These are phyloP conservation scores for Isabelozyma gotoi DNA, from an alignment of 805 yeast genomes.

Conservation along the genomic window DNA sequence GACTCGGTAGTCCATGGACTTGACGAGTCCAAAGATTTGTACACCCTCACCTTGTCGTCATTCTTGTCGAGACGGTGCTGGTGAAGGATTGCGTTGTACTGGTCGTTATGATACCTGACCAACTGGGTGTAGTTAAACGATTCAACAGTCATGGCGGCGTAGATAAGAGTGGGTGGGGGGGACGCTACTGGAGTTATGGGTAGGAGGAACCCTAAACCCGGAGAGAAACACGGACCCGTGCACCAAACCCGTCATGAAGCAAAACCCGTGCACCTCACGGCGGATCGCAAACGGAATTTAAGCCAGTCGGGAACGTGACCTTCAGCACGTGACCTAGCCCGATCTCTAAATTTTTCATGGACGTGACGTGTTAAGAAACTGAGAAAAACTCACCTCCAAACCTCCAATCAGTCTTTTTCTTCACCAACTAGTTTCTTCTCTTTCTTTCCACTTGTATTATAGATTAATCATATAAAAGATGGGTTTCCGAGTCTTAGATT, in stretches of 20 bases:
- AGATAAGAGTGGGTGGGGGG: not conserved
- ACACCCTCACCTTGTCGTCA: slow-evolving; percentile 16
- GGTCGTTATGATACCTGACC: not conserved
- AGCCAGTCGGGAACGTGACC: not conserved
- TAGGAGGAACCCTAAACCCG: no score
- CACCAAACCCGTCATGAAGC: no score
- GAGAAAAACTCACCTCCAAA: not conserved
- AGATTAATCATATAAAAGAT: not conserved
- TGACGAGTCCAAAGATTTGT: slow-evolving; percentile 22
- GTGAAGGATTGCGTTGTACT: not conserved
- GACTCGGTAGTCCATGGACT: slow-evolving; percentile 19
- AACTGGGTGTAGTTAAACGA: not conserved
- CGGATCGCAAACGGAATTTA: not conserved
- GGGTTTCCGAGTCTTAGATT: slow-evolving; percentile 69
- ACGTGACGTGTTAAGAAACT: not conserved
- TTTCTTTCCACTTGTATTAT: not conserved
- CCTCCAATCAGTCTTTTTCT: no score
- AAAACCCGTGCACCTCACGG: no score
- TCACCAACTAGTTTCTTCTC: no score
- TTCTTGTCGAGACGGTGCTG: slow-evolving; percentile 10
- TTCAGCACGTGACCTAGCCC: no score
- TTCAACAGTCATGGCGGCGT: not conserved
- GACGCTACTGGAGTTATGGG: not conserved
- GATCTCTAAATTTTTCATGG: not conserved
- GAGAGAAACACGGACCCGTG: no score